Conservation (phyloP, 2,329 filamentous ascomycete species). For the Aureobasidium lini region DNA sequence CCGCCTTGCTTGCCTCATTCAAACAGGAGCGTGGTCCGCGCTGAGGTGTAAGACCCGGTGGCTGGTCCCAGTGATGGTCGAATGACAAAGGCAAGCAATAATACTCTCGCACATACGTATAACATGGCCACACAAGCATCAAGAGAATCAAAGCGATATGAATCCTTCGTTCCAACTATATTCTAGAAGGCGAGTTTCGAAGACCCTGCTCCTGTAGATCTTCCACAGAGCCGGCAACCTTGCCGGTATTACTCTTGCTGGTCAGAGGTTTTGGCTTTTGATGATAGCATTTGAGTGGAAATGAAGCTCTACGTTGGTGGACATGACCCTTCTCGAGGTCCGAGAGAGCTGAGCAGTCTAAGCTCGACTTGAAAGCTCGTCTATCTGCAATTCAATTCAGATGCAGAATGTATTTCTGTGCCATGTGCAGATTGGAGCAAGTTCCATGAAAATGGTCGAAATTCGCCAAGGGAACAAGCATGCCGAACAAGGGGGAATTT, state of each 20-base stretch:
- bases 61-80: background rate
- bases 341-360: background rate
- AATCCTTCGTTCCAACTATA: conserved; percentile 10
- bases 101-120: background rate
- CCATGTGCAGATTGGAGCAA: background rate
- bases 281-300: conserved; percentile 1
- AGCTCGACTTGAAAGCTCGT: background rate
- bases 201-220: background rate
- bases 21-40: background rate
- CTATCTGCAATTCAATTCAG: background rate
- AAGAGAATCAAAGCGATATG: background rate
- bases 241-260: conserved; percentile 1
- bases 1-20: background rate
- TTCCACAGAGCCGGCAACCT: background rate
- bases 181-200: conserved; percentile 2
- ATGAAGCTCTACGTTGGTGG: conserved; percentile 9
- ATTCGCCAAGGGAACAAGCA: background rate
- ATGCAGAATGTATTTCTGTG: background rate
- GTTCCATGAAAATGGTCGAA: background rate
- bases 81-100: background rate
- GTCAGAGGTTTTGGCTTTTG: background rate
- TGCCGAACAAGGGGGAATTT: background rate
- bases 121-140: background rate
- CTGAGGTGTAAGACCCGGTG: background rate
- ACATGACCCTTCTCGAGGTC: background rate